A percentile compares a stretch with the other conserved stretches of the same genome.
phyloP scores from a whole-genome alignment of 139 green algal species.

The Dunaliella primolecta region DNA sequence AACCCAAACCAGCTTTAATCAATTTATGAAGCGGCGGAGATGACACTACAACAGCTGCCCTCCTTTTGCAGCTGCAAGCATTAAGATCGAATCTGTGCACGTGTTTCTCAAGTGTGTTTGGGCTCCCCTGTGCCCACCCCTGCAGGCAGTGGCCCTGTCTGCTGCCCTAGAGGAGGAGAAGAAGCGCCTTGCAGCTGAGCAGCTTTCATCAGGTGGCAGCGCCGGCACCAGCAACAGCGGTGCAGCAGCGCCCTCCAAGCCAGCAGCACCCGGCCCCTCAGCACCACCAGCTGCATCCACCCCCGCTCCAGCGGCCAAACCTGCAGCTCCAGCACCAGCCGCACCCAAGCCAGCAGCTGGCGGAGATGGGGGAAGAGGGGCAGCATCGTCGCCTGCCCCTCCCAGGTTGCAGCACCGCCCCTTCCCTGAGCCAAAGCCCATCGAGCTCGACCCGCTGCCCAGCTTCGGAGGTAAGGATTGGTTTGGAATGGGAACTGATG shows the following conservation, averaged over 20 bases:
- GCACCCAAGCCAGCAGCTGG: background rate
- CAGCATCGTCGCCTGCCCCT: background rate
- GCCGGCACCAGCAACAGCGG: background rate
- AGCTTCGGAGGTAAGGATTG: background rate
- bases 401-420: background rate
- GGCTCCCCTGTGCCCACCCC: background rate
- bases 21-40: too few species aligned
- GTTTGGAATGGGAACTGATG: too few species aligned
- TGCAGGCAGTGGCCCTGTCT: conserved; percentile 49
- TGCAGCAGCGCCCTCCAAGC: background rate
- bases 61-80: too few species aligned
- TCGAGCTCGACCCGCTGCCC: conserved; percentile 6
- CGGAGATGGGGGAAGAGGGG: background rate
- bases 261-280: too few species aligned
- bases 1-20: too few species aligned
- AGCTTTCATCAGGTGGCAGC: background rate
- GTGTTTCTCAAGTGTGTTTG: too few species aligned
- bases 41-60: too few species aligned
- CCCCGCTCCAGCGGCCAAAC: background rate
- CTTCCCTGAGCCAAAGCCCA: conserved; percentile 15
- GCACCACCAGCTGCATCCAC: background rate
- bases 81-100: too few species aligned
- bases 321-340: background rate
- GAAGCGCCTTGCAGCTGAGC: conserved; percentile 7
- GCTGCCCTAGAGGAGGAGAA: conserved; percentile 42